Conservation (phyloP, 2,329 filamentous ascomycete species). For the Mycogone perniciosa region DNA sequence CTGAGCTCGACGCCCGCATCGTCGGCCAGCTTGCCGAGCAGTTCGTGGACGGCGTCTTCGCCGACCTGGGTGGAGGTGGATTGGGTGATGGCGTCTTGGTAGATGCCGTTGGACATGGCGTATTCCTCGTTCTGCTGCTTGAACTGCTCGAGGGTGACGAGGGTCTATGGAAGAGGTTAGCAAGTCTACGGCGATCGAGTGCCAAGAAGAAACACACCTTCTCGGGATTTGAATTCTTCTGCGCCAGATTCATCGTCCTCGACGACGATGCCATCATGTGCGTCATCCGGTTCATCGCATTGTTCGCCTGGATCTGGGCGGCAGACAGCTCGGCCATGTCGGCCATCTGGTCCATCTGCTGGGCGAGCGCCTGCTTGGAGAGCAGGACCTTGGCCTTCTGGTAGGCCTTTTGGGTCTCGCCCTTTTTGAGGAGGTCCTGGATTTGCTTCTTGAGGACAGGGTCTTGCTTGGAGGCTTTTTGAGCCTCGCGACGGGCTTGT, state of each 20-base stretch:
- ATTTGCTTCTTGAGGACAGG: slow-evolving; percentile 57
- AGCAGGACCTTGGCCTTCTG: slow-evolving; percentile 58
- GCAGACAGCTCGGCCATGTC: slow-evolving; percentile 57
- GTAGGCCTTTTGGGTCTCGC: slow-evolving; percentile 57
- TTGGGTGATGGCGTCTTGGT: slow-evolving; percentile 77
- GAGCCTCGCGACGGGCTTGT: slow-evolving; percentile 54
- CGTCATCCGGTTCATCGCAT: slow-evolving; percentile 59
- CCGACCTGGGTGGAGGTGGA: slow-evolving; percentile 67
- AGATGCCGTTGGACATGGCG: slow-evolving; percentile 63
- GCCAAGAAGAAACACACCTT: slow-evolving; percentile 31
- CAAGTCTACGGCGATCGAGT: neutral
- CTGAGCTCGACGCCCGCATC: slow-evolving; percentile 79
- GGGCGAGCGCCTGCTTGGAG: slow-evolving; percentile 54
- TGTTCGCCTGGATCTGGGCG: slow-evolving; percentile 58
- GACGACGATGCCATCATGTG: slow-evolving; percentile 57
- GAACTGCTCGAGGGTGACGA: slow-evolving; percentile 55
- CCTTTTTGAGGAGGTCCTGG: slow-evolving; percentile 56
- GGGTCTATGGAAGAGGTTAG: slow-evolving; percentile 34
- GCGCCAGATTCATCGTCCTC: slow-evolving; percentile 51
- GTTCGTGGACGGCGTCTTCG: slow-evolving; percentile 78
- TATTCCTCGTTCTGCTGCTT: slow-evolving; percentile 58
- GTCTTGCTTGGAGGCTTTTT: slow-evolving; percentile 56
- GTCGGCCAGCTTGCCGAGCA: slow-evolving; percentile 80
- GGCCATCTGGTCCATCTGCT: slow-evolving; percentile 59
- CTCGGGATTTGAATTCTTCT: slow-evolving; percentile 54